Evolutionary conservation across 169 alveolate species (phyloP).

Genomic region (Plasmodium blacklocki): DNA sequence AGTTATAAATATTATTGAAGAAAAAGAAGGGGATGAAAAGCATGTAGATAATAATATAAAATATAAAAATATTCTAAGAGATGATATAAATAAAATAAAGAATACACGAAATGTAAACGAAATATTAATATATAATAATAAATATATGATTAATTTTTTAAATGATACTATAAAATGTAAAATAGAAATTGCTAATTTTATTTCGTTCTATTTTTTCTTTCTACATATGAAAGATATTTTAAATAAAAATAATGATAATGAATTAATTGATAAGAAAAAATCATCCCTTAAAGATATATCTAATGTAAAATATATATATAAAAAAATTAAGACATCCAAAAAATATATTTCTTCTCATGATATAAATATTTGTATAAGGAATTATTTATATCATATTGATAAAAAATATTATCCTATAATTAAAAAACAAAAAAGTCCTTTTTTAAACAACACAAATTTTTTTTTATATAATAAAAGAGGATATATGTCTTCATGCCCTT

Average conservation of each 20-base stretch:
- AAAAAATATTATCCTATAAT: conserved; percentile 26
- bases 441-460: too few species aligned
- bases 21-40: background rate
- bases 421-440: too few species aligned
- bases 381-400: conserved; percentile 60
- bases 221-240: conserved; percentile 1
- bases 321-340: conserved; percentile 17
- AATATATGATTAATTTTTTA: conserved; percentile 20
- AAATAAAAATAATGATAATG: background rate
- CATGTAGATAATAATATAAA: conserved; percentile 3
- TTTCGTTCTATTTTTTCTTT: conserved; percentile 59
- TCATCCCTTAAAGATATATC: background rate
- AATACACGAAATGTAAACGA: conserved; percentile 19
- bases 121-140: conserved; percentile 23
- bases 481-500: too few species aligned
- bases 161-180: conserved; percentile 17
- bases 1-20: background rate
- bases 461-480: too few species aligned
- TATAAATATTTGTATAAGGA: conserved; percentile 31
- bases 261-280: background rate
- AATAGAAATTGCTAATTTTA: conserved; percentile 71
- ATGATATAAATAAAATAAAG: background rate
- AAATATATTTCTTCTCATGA: conserved; percentile 30
- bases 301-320: conserved; percentile 11
- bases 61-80: background rate